Evolutionary conservation across 352 stramenopile species (phyloP).

Genomic region (Phytopythium litorale): DNA sequence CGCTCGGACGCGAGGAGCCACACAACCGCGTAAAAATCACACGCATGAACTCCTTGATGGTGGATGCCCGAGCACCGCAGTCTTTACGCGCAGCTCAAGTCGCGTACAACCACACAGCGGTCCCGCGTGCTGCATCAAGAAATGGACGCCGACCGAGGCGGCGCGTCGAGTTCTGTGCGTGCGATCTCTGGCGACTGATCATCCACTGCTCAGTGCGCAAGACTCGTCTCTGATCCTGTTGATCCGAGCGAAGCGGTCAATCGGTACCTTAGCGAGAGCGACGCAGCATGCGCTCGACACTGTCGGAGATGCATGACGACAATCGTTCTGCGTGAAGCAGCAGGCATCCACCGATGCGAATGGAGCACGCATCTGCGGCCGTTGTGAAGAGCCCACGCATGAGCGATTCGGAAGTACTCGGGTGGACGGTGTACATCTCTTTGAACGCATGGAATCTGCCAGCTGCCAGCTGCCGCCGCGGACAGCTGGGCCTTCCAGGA

Average conservation of each 20-base stretch:
- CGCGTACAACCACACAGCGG: background rate
- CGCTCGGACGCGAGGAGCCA: background rate
- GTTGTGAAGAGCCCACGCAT: too few species aligned
- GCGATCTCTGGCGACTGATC: too few species aligned
- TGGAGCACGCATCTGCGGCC: too few species aligned
- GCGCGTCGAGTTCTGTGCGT: background rate
- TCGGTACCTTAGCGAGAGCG: too few species aligned
- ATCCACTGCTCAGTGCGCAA: too few species aligned
- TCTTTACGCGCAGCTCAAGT: slow-evolving; percentile 1
- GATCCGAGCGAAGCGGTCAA: too few species aligned
- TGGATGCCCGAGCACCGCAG: background rate
- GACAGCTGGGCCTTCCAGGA: background rate
- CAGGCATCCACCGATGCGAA: too few species aligned
- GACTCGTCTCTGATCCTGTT: too few species aligned
- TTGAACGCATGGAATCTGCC: background rate
- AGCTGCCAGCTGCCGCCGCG: background rate
- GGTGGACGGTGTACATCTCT: background rate
- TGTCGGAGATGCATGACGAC: too few species aligned
- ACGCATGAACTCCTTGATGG: background rate
- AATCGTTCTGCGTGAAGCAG: too few species aligned
- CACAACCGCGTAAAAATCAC: slow-evolving; percentile 1
- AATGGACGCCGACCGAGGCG: background rate
- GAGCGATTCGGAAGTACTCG: background rate
- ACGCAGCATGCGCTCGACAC: too few species aligned
- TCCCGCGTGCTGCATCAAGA: background rate